These are phyloP conservation scores for Trametes cubensis DNA, from an alignment of 768 basidiomycete genomes.

Conservation along the genomic window DNA sequence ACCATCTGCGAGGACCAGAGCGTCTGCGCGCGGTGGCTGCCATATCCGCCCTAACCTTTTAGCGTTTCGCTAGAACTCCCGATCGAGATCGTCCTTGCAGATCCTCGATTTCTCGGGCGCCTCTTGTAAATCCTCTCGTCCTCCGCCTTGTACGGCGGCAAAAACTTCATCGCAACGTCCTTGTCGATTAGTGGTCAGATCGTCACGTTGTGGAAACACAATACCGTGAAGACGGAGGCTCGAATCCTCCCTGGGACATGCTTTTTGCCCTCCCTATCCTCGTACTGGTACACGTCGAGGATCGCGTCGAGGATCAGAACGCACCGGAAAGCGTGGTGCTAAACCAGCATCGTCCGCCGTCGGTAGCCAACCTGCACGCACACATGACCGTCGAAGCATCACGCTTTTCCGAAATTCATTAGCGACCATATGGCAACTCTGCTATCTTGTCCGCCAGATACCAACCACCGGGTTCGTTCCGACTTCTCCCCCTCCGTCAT, in stretches of 20 bases:
- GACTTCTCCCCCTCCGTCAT: slow-evolving; percentile 29
- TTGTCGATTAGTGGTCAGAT: slow-evolving; percentile 28
- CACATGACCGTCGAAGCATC: background rate
- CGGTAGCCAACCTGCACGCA: too few species aligned
- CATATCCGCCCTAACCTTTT: slow-evolving; percentile 12
- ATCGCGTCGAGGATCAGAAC: background rate
- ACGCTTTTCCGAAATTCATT: slow-evolving; percentile 28
- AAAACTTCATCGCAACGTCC: slow-evolving; percentile 5
- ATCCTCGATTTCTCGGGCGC: background rate
- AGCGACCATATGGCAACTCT: slow-evolving; percentile 34
- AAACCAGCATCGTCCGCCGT: background rate
- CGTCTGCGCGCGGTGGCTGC: background rate
- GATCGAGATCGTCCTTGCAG: slow-evolving; percentile 2
- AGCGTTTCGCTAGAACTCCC: slow-evolving; percentile 8
- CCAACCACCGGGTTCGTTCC: slow-evolving; percentile 31
- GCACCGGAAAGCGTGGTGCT: background rate
- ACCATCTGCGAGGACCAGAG: background rate
- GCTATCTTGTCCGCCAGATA: slow-evolving; percentile 30
- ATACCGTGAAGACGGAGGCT: slow-evolving; percentile 26
- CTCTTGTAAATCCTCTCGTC: background rate
- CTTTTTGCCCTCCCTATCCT: background rate
- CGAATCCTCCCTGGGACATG: slow-evolving; percentile 27
- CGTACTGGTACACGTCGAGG: too few species aligned
- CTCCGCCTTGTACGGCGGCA: background rate
- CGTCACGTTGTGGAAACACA: slow-evolving; percentile 25